phyloP scores from a whole-genome alignment of 192 early-diverging fungal genomes.

The Geranomyces variabilis region DNA sequence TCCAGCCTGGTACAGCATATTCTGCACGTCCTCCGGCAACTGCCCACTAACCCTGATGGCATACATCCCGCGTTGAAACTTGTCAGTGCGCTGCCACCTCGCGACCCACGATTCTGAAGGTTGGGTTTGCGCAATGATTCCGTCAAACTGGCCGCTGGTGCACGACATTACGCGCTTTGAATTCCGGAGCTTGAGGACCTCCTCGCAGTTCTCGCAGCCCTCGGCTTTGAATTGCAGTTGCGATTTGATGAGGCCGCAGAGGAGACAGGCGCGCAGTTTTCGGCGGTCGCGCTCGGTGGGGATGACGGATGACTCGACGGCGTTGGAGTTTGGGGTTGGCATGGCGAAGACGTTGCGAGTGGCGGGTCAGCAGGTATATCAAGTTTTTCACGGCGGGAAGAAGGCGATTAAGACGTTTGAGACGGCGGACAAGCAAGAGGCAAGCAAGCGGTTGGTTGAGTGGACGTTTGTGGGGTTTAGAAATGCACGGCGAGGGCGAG shows the following conservation, averaged over 20 bases:
- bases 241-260: conserved; percentile 55
- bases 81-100: conserved; percentile 57
- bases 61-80: conserved; percentile 54
- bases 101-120: conserved; percentile 54
- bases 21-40: conserved; percentile 50
- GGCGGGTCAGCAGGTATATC: no score
- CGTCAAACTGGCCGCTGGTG: conserved; percentile 54
- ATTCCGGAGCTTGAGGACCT: conserved; percentile 44
- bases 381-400: no score
- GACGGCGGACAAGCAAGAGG: no score
- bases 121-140: conserved; percentile 49
- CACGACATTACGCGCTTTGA: conserved; percentile 24
- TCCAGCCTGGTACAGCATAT: conserved; percentile 38
- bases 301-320: conserved; percentile 6
- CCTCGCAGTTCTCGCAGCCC: conserved; percentile 61
- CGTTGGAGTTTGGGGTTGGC: background rate
- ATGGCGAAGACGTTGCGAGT: no score
- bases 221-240: conserved; percentile 38
- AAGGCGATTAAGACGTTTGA: no score
- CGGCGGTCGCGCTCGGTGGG: conserved; percentile 22
- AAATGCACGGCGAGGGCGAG: no score
- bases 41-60: conserved; percentile 52
- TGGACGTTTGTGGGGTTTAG: no score
- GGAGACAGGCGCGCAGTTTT: conserved; percentile 49
- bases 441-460: no score